These are phyloP conservation scores for Wickerhamiella nectarea DNA, from an alignment of 805 yeast species.

Conservation along the genomic window DNA sequence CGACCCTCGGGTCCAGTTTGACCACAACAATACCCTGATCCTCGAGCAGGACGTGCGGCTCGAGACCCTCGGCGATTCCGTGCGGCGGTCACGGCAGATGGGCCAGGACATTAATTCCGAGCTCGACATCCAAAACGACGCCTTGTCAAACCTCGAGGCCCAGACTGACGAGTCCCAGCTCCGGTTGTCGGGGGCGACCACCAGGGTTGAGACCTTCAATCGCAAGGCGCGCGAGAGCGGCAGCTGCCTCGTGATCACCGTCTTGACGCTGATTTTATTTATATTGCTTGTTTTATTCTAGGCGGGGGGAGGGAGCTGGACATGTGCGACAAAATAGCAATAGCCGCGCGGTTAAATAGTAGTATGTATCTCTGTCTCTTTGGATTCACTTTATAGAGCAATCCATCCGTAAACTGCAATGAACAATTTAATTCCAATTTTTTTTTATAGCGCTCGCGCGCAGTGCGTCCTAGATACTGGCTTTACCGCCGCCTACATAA, in stretches of 20 bases:
- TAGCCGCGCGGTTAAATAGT: slow-evolving; percentile 4
- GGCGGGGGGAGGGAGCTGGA: neutral
- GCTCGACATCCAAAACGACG: slow-evolving; percentile 26
- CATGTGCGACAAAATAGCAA: neutral
- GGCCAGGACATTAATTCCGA: slow-evolving; percentile 29
- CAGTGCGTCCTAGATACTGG: too few species aligned
- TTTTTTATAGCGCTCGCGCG: too few species aligned
- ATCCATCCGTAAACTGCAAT: too few species aligned
- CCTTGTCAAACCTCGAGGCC: slow-evolving; percentile 29
- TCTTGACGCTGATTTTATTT: slow-evolving; percentile 21
- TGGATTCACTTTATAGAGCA: too few species aligned
- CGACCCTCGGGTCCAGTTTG: slow-evolving; percentile 9
- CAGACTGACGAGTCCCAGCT: slow-evolving; percentile 26
- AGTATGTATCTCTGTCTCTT: too few species aligned
- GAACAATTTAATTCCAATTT: too few species aligned
- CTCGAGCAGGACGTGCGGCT: slow-evolving; percentile 30
- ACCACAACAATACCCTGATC: slow-evolving; percentile 19
- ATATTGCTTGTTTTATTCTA: slow-evolving; percentile 26
- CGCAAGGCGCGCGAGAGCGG: slow-evolving; percentile 29
- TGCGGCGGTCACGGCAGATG: slow-evolving; percentile 28
- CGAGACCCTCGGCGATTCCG: slow-evolving; percentile 26
- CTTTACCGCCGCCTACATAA: too few species aligned
- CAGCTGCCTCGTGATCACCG: slow-evolving; percentile 24
- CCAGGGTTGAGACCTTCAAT: slow-evolving; percentile 27
- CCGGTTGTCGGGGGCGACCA: slow-evolving; percentile 25